Evolutionary conservation across 2,329 filamentous ascomycete species (phyloP), one percentile per base, ranked within the genome.

Genomic region (Furcasterigmium sp.): DNA sequence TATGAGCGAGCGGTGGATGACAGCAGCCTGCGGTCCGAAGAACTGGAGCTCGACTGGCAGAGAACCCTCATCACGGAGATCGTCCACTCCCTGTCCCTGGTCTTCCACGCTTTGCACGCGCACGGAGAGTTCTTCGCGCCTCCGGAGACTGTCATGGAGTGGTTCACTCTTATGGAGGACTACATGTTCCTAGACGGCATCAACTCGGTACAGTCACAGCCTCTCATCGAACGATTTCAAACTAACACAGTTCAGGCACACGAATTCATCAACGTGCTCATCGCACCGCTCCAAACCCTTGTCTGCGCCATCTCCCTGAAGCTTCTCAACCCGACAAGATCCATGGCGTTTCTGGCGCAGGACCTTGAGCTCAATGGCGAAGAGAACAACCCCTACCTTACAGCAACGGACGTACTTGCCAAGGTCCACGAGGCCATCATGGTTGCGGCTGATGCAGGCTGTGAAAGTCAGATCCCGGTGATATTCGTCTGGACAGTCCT

Each of bases 401-500:
- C 84, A 15, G 83, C 86, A 39, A 76, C 81, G 3, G 75, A 80
- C 7, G 78, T 85, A 17, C 71, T 95, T n/a, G 75, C 79, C 39
- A 76, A 82, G 42, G 76, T 95, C 13, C 88, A 91, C 52, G 76
- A 77, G 41, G 76, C 84, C n/a, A 72, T 95, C 26, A 64, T 84
- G 19, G 68, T 72, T 43, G 78, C 82, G 8, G 75, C 80, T 11
- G 72, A 72, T 21, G 58, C 65, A 17, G 75, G 75, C 14, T 70
- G 78, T n/a, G 68, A 72, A 29, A 78, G 79, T 28, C 85, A 86
- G 17, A 81, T 79, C 43, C 87, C 88, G 2, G 80, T 87, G 15
- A 76, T 88, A 17, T 86, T 94, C 51, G 80, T 86, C 3, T 97
- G 91, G 91, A 81, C 84, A 4, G 70, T 91, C 38, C 77, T 95